These are phyloP conservation scores for Striga asiatica DNA, from an alignment of 257 asterid genomes.

Conservation along the genomic window DNA sequence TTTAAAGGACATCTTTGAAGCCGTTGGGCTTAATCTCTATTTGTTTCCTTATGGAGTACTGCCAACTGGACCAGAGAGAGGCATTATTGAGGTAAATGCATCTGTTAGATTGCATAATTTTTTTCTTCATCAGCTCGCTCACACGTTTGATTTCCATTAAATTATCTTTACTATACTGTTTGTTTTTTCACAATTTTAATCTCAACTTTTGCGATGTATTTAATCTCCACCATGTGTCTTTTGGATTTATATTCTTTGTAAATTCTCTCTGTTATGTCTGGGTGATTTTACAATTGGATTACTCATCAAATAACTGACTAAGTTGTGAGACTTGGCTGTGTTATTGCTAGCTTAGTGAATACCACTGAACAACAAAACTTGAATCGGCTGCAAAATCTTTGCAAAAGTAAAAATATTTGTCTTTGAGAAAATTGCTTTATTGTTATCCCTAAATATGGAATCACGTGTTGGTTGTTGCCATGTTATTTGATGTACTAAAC, in stretches of 20 bases:
- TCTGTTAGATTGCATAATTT: neutral
- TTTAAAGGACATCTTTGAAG: conserved; percentile 82
- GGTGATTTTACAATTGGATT: neutral
- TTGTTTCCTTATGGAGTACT: conserved; percentile 95
- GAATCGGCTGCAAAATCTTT: too few relatives aligned
- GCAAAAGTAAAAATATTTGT: too few relatives aligned
- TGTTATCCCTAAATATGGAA: neutral
- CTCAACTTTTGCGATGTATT: conserved; percentile 2
- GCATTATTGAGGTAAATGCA: conserved; percentile 81
- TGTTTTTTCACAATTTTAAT: neutral
- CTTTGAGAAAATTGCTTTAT: too few relatives aligned
- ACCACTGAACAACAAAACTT: too few relatives aligned
- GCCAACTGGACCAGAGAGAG: conserved; percentile 95
- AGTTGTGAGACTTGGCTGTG: too few relatives aligned
- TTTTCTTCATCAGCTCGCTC: neutral
- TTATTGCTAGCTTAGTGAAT: too few relatives aligned
- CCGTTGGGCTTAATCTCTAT: conserved; percentile 80
- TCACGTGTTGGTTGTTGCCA: neutral
- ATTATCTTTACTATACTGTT: neutral
- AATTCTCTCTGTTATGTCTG: neutral
- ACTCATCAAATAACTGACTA: too few relatives aligned
- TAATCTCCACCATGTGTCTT: neutral
- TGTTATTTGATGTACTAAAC: neutral
- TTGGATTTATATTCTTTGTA: neutral
- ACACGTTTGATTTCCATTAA: neutral